These are phyloP conservation scores for Globomyces sp. DNA, from an alignment of 371 early-diverging fungal species.

Conservation along the genomic window DNA sequence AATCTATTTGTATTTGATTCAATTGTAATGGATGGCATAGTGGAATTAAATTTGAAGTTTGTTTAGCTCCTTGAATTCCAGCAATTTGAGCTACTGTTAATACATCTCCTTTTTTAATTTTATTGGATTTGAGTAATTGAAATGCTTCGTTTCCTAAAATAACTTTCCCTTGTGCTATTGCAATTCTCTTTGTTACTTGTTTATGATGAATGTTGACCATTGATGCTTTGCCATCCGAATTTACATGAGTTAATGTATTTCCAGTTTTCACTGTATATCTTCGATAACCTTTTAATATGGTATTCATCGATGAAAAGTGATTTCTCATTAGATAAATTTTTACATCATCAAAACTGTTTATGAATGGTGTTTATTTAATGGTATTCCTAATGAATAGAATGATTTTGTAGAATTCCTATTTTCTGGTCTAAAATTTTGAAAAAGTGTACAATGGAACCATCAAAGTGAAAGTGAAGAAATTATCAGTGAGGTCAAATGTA, in stretches of 20 bases:
- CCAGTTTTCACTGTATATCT: too few relatives aligned
- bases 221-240: conserved; percentile 11
- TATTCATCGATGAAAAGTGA: too few relatives aligned
- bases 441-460: too few relatives aligned
- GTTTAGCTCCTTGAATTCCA: conserved; percentile 90
- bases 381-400: too few relatives aligned
- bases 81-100: conserved; percentile 85
- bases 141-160: conserved; percentile 14
- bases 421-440: too few relatives aligned
- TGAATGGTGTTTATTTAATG: too few relatives aligned
- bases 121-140: conserved; percentile 23
- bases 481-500: too few relatives aligned
- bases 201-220: conserved; percentile 52
- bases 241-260: conserved; percentile 3
- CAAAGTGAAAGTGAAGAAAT: too few relatives aligned
- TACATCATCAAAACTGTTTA: too few relatives aligned
- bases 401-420: too few relatives aligned
- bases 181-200: conserved; percentile 82
- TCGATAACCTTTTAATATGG: too few relatives aligned
- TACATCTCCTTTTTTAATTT: conserved; percentile 81
- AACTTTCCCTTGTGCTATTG: conserved; percentile 62
- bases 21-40: conserved; percentile 85
- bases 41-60: conserved; percentile 78
- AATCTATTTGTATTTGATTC: conserved; percentile 64
- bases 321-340: too few relatives aligned